Base-by-base conservation (phyloP, 345 rosid species). In the Fremontodendron californicum region DNA sequence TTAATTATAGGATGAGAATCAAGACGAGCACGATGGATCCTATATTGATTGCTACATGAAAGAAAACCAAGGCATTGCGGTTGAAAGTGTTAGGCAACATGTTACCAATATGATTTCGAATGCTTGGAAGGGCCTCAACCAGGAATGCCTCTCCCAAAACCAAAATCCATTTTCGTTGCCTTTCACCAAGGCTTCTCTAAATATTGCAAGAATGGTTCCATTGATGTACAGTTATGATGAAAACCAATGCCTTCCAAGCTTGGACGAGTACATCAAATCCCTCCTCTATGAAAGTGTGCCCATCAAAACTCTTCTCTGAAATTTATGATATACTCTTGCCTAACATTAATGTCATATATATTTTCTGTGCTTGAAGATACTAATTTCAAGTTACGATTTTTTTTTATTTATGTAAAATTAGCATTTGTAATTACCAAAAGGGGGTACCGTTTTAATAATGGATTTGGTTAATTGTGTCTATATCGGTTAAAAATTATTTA, bases 21-120 rank as follows among this genome's bases (percentile, higher is more conserved):
- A 85, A 58, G 83, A 85, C 8, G 94, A 89, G 0, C 31, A 78
- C 18, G 97, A 89, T 73, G 93, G 92, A 27, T 90, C 94, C n/a
- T 90, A 81, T 25, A 7, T 92, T 54, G 87, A 89, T 40, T 92
- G 85, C 75, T 88, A 86, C 83, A 75, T 80, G 78, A 85, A 85
- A 33, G 87, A 90, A 57, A 39, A 84, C n/a, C 49, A 55, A 74
- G 86, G 76, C 19, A 39, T 71, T 61, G 72, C 82, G 0, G 69
- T 39, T 6, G 91, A 81, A 43, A 82, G 33, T 1, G 93, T 84
- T 2, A 63, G 84, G 70, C 78, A 75, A 21, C 79, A 71, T 46
- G 91, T 84, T 18, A 31, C 21, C 8, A 7, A 37, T 0, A 77
- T 85, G 82, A 90, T 90, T 82, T 78, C 86, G 2, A 74, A 89